Percentiles rank a stretch among this genome's conserved stretches.
phyloP scores from a whole-genome alignment of 2,329 filamentous ascomycete genomes.

The Knufia fluminis region DNA sequence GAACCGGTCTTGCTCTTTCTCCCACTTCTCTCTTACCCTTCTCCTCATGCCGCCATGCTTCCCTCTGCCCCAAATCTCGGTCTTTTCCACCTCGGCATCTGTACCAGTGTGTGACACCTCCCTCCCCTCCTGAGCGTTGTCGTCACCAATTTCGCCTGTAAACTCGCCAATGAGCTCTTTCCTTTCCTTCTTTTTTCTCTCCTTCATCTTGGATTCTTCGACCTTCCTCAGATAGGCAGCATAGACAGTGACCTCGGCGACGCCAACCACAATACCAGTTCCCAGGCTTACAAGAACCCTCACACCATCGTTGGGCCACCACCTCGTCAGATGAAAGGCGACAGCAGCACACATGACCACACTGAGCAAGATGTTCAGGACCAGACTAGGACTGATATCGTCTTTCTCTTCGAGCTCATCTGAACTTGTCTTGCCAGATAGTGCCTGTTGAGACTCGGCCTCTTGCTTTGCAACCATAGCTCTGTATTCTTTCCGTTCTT shows the following conservation, averaged over 20 bases:
- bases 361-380: conserved; percentile 82
- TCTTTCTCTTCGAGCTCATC: conserved; percentile 23
- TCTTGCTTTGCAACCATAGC: conserved; percentile 54
- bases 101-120: background rate
- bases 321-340: conserved; percentile 33
- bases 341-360: conserved; percentile 57
- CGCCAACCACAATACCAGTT: conserved; percentile 34
- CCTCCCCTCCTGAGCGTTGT: conserved; percentile 1
- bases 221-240: conserved; percentile 39
- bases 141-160: conserved; percentile 7
- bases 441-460: conserved; percentile 28
- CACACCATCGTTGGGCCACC: conserved; percentile 21
- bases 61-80: conserved; percentile 35
- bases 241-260: conserved; percentile 40
- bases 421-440: conserved; percentile 34
- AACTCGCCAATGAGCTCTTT: conserved; percentile 29
- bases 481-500: conserved; percentile 74
- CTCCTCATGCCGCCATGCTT: conserved; percentile 33
- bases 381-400: conserved; percentile 45
- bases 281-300: conserved; percentile 33
- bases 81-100: conserved; percentile 17
- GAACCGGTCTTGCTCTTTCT: background rate
- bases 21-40: conserved; percentile 25
- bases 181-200: conserved; percentile 31
- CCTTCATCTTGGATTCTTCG: conserved; percentile 30